Evolutionary conservation across 2,329 filamentous ascomycete genomes (phyloP).

Genomic region (Cordyceps tenuipes): DNA sequence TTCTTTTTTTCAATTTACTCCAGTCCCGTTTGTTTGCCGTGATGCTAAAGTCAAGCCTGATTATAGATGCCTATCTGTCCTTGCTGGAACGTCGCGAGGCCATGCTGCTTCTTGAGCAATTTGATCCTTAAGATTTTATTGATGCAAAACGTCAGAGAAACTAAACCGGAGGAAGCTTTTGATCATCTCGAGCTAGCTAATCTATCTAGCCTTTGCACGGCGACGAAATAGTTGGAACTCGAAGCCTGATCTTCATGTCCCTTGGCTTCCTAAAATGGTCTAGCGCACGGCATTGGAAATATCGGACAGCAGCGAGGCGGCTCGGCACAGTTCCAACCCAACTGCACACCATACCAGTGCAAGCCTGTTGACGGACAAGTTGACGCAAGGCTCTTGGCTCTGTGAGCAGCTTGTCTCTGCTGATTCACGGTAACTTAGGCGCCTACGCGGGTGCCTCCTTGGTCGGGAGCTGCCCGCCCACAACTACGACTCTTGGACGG

Average conservation of each 20-base stretch:
- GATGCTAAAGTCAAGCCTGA: not conserved
- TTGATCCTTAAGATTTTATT: not conserved
- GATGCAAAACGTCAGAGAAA: not conserved
- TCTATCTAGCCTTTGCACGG: too few relatives aligned
- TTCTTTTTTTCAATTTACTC: not conserved
- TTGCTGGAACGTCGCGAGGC: slow-evolving; percentile 2
- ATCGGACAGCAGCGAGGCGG: not conserved
- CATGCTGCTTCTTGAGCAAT: not conserved
- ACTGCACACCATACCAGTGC: too few relatives aligned
- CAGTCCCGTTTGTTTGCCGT: not conserved
- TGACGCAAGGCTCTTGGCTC: too few relatives aligned
- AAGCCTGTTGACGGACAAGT: too few relatives aligned
- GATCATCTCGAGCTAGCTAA: too few relatives aligned
- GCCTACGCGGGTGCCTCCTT: too few relatives aligned
- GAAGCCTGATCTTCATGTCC: not conserved
- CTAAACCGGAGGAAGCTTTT: not conserved
- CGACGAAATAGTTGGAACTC: too few relatives aligned
- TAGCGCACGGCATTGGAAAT: not conserved
- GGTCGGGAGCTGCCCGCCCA: too few relatives aligned
- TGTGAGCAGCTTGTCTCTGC: too few relatives aligned
- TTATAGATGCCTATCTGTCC: not conserved
- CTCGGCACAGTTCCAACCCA: not conserved
- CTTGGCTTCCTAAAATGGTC: slow-evolving; percentile 11
- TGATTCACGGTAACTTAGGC: too few relatives aligned
- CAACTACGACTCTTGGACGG: not conserved